Conservation (phyloP, 1,284 basidiomycete genomes). For the Malassezia dermatis region DNA sequence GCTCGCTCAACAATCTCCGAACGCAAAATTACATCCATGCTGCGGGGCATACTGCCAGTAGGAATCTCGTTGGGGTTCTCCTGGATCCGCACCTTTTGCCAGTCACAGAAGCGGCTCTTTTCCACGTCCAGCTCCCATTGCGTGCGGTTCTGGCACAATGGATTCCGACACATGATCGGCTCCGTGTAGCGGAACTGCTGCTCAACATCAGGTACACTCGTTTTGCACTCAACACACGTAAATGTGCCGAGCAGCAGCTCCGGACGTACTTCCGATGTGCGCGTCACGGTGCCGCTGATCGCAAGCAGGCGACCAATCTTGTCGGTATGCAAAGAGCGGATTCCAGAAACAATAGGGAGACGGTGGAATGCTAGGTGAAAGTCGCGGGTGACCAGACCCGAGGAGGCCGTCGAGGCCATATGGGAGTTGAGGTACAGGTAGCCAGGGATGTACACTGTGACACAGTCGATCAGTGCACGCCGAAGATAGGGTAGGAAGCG, state of each 20-base stretch:
- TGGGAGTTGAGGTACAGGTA: constrained; percentile 77
- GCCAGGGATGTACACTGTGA: constrained; percentile 75
- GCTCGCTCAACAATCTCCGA: constrained; percentile 91
- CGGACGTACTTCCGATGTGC: constrained; percentile 92
- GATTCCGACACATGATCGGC: constrained; percentile 87
- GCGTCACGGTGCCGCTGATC: constrained; percentile 59
- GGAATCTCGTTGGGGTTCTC: constrained; percentile 98
- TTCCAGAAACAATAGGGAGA: constrained; percentile 83
- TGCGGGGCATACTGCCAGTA: constrained; percentile 79
- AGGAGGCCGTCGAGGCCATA: constrained; percentile 53
- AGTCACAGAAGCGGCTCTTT: constrained; percentile 91
- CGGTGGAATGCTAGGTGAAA: constrained; percentile 94
- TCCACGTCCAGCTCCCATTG: constrained; percentile 94
- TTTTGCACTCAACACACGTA: constrained; percentile 76
- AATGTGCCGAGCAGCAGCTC: constrained; percentile 90
- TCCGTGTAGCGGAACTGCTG: constrained; percentile 99
- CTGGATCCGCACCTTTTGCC: constrained; percentile 98
- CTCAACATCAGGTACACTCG: constrained; percentile 83
- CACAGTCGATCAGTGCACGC: constrained; percentile 76
- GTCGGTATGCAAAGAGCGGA: constrained; percentile 65
- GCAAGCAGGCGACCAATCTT: constrained; percentile 40
- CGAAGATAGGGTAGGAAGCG: constrained; percentile 88
- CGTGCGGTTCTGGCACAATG: constrained; percentile 76
- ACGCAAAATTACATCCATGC: constrained; percentile 84
- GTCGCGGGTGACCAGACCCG: constrained; percentile 79